phyloP scores from a whole-genome alignment of 371 early-diverging fungal genomes.

The Circinella minor region DNA sequence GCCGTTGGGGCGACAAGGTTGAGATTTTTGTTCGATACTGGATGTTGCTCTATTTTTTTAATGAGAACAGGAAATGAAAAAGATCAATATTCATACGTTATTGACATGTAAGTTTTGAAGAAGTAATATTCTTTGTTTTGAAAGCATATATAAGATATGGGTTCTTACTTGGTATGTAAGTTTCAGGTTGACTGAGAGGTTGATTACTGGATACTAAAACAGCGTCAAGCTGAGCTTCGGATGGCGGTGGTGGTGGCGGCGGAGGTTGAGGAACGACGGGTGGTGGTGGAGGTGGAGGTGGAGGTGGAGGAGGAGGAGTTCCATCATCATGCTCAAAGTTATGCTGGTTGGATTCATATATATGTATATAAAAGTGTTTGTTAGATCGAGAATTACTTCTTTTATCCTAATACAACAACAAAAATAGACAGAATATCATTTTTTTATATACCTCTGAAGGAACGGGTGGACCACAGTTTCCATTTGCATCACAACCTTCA shows the following conservation, averaged over 20 bases:
- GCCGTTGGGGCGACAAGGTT: conserved; percentile 42
- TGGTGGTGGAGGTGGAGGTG: conserved; percentile 12
- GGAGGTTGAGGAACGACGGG: conserved; percentile 1
- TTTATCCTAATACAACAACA: not conserved
- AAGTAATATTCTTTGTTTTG: too few species aligned
- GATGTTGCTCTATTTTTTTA: conserved; percentile 11
- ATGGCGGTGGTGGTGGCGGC: conserved; percentile 23
- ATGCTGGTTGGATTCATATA: too few species aligned
- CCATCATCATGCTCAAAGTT: not conserved
- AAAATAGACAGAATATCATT: not conserved
- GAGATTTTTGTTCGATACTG: conserved; percentile 19
- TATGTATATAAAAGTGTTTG: too few species aligned
- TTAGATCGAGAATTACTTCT: not conserved
- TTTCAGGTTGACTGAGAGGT: conserved; percentile 16
- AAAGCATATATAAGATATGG: too few species aligned
- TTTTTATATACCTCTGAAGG: not conserved
- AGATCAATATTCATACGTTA: too few species aligned
- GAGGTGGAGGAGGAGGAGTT: conserved; percentile 15
- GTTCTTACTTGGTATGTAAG: conserved; percentile 19
- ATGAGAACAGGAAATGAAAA: too few species aligned
- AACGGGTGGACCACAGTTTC: conserved; percentile 5
- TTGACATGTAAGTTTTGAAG: too few species aligned
- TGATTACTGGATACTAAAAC: conserved; percentile 8
- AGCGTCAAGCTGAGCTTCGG: conserved; percentile 18
- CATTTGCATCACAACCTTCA: conserved; percentile 17